phyloP scores from a whole-genome alignment of 164 flowering plant genomes.

The Vitis riparia region DNA sequence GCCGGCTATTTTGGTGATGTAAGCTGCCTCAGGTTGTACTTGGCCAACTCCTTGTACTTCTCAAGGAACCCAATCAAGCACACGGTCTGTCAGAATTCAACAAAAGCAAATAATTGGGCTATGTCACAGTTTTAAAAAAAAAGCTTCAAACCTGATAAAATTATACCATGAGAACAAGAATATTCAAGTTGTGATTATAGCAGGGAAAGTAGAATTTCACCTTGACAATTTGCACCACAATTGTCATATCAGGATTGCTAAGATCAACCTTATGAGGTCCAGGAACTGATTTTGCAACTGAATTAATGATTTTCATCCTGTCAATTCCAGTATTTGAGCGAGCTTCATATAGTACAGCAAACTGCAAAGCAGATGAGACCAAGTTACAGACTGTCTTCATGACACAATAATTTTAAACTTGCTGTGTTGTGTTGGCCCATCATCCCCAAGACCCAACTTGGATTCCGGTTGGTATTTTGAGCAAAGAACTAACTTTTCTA shows the following conservation, averaged over 20 bases:
- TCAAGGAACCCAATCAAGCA: slow-evolving; percentile 85
- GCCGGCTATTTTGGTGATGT: slow-evolving; percentile 43
- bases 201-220: slow-evolving; percentile 24
- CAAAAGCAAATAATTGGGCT: not conserved
- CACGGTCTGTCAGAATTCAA: slow-evolving; percentile 60
- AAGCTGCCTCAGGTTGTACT: slow-evolving; percentile 91
- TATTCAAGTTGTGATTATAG: not conserved
- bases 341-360: slow-evolving; percentile 86
- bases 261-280: slow-evolving; percentile 91
- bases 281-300: slow-evolving; percentile 92
- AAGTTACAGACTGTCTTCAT: not conserved
- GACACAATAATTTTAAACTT: not conserved
- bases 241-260: slow-evolving; percentile 73
- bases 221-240: slow-evolving; percentile 82
- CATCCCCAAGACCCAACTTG: no score
- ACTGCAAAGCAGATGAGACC: slow-evolving; percentile 46
- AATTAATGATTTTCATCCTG: slow-evolving; percentile 76
- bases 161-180: not conserved
- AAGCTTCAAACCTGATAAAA: no score
- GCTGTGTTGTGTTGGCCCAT: no score
- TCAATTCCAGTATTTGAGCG: slow-evolving; percentile 92
- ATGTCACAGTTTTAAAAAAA: not conserved
- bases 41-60: slow-evolving; percentile 86
- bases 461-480: no score
- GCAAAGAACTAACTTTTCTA: no score